Evolutionary conservation across 2,329 filamentous ascomycete genomes (phyloP), one percentile per base, ranked within the genome.

Genomic region (Lasiodiplodia theobromae): DNA sequence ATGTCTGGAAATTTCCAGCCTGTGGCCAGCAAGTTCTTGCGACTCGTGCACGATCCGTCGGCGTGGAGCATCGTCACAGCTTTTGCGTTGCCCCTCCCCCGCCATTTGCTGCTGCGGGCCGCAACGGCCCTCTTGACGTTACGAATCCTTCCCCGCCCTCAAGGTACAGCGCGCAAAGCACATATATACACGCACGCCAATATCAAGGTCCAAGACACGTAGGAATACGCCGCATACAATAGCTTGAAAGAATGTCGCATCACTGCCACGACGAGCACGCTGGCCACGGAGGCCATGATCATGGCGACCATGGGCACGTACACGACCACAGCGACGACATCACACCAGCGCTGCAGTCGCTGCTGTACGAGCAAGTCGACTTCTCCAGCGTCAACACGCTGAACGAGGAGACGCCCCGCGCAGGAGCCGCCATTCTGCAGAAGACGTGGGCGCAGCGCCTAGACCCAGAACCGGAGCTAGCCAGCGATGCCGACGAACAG

Each of bases 281-380:
- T 64, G 82, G 86, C 71, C 82, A 86, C 73, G 84, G 79, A 68
- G 82, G 84, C 72, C 86, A 88, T 72, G 38, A 52, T 40, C 53
- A 52, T 18, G 28, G 54, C 68, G 82, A 83, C 71, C 84, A 89
- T 73, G 82, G 85, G 74, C 84, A 86, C 71, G 87, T 84, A 52
- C 94, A 97, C 79, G 94, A 97, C 80, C 95, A 97, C 82, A 91
- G 88, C 57, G 92, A 98, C 83, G 95, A 98, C 83, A 88, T 97
- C 74, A 94, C 92, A 1, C 96, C 96, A 0, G 95, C 94, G 1
- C 85, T 97, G 18, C 95, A 98, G 80, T 91, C 90, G 74, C 93
- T 94, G 52, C 89, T 99, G 44, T 98, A 97, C 83, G 89, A 92
- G 72, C 92, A 97, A 78, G 94, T 99, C 80, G 89, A 94, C 78